phyloP scores from a whole-genome alignment of 148 eudicot genomes.

The Cornus kousa region DNA sequence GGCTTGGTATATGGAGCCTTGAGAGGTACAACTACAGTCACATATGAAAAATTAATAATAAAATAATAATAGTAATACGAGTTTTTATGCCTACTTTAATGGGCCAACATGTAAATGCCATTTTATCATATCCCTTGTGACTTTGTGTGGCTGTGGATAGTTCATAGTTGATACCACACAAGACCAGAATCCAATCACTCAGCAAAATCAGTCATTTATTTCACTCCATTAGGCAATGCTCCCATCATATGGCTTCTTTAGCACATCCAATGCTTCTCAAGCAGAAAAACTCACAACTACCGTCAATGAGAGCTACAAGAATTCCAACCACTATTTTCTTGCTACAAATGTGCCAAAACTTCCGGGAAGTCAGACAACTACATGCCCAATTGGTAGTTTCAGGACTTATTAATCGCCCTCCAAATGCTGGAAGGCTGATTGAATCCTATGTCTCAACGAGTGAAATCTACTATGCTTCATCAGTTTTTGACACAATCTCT shows the following conservation, averaged over 20 bases:
- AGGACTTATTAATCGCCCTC: conserved; percentile 9
- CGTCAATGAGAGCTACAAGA: not conserved
- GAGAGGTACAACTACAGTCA: too few species aligned
- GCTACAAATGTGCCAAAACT: conserved; percentile 14
- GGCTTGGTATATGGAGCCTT: too few species aligned
- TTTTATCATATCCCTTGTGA: not conserved
- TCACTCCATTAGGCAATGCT: not conserved
- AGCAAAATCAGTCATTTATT: not conserved
- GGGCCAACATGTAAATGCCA: not conserved
- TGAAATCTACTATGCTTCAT: conserved; percentile 5
- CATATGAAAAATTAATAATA: too few species aligned
- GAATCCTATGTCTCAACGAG: conserved; percentile 14
- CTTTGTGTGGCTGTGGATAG: not conserved
- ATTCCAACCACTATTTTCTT: conserved; percentile 4
- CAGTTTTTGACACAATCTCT: conserved; percentile 14
- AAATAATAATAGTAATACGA: too few species aligned
- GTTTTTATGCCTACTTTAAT: too few species aligned
- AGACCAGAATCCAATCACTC: not conserved
- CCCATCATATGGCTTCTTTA: not conserved
- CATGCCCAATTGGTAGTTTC: conserved; percentile 19
- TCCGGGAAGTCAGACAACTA: conserved; percentile 8
- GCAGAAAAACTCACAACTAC: not conserved
- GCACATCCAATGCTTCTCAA: not conserved
- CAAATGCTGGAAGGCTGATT: conserved; percentile 11
- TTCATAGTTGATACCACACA: not conserved